phyloP scores from a whole-genome alignment of 352 stramenopile genomes.

The Phytophthora sojae region DNA sequence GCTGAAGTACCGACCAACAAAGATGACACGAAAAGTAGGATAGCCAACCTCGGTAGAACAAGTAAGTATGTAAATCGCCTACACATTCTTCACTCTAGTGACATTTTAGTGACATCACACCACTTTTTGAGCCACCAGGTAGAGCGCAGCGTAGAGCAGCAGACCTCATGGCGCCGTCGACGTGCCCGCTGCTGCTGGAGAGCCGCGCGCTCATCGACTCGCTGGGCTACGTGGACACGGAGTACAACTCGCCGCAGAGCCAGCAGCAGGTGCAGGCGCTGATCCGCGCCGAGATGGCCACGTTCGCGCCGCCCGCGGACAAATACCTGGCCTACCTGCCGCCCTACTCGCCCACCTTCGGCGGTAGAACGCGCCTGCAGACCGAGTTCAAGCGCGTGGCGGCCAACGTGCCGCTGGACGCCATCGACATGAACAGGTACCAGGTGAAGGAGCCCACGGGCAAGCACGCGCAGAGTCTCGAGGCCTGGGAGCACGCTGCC shows the following conservation, averaged over 20 bases:
- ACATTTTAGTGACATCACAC: background rate
- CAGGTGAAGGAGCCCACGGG: slow-evolving; percentile 53
- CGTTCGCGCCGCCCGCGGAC: slow-evolving; percentile 53
- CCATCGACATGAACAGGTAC: slow-evolving; percentile 80
- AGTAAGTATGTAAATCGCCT: background rate
- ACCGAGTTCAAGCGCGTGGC: slow-evolving; percentile 78
- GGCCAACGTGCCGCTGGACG: slow-evolving; percentile 72
- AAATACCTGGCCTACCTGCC: slow-evolving; percentile 76
- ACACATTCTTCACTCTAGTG: background rate
- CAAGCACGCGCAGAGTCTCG: slow-evolving; percentile 46
- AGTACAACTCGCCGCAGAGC: slow-evolving; percentile 54
- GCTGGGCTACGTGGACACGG: slow-evolving; percentile 78
- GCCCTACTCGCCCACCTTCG: slow-evolving; percentile 62
- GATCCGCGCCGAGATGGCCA: slow-evolving; percentile 80
- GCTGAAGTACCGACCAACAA: too few species aligned
- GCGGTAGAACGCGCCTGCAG: slow-evolving; percentile 57
- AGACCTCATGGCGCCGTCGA: slow-evolving; percentile 39
- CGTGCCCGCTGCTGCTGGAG: slow-evolving; percentile 67
- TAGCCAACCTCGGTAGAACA: background rate
- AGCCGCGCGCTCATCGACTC: slow-evolving; percentile 75
- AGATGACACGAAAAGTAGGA: too few species aligned
- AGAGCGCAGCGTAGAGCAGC: background rate
- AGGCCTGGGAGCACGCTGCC: slow-evolving; percentile 65
- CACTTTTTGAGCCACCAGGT: too few species aligned
- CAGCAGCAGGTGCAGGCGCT: slow-evolving; percentile 71